Percentiles rank a stretch among this genome's conserved stretches.
phyloP scores from a whole-genome alignment of 1,284 basidiomycete species.

The Golubevia sp. region DNA sequence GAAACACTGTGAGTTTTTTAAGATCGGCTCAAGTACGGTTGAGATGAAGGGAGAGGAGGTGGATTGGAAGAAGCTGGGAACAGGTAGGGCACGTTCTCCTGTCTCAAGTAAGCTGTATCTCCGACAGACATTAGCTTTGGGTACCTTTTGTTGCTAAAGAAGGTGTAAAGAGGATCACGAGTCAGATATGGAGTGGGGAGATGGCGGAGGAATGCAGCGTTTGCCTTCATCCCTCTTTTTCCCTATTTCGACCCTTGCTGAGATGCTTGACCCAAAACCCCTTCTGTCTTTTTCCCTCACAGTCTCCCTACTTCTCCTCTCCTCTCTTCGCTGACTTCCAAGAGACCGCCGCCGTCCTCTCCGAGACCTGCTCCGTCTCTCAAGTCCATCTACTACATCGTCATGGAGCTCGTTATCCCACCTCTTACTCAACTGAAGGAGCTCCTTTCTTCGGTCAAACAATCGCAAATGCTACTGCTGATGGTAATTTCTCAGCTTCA shows the following conservation, averaged over 20 bases:
- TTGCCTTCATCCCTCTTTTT: no score
- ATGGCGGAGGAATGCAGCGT: no score
- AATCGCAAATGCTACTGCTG: constrained; percentile 25
- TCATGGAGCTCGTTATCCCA: constrained; percentile 31
- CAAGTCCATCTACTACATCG: constrained; percentile 40
- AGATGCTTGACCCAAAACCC: no score
- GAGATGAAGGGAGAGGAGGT: background rate
- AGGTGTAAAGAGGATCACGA: no score
- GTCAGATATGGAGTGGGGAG: no score
- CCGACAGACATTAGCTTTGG: no score
- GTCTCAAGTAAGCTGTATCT: no score
- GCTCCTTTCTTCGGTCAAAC: constrained; percentile 27
- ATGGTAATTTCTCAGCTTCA: constrained; percentile 59
- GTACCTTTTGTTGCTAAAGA: no score
- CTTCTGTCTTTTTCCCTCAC: no score
- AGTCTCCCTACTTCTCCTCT: constrained; percentile 34
- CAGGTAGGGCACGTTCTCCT: no score
- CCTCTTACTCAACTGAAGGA: constrained; percentile 27
- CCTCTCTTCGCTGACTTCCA: constrained; percentile 27
- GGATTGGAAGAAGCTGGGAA: background rate
- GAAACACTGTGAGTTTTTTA: constrained; percentile 13
- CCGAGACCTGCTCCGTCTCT: constrained; percentile 25
- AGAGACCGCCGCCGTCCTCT: constrained; percentile 11
- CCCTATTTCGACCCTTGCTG: no score
- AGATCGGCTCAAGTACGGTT: background rate